Base-by-base conservation (phyloP, 2,329 filamentous ascomycete genomes). In the Colletotrichum orbiculare region DNA sequence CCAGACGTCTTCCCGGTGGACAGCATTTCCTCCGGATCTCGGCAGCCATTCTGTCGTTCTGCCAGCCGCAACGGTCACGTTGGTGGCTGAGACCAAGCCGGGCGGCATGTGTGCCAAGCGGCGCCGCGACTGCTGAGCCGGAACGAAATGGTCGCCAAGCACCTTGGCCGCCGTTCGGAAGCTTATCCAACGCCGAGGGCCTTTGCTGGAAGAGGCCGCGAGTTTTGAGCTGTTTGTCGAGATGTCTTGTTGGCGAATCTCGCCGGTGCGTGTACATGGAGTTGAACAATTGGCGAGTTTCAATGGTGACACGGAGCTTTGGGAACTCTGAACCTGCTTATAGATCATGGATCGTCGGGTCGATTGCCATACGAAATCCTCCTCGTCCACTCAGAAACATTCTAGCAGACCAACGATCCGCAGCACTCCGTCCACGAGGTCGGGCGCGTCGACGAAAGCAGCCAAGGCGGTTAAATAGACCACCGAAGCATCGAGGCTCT, bases 1-100 rank as follows among this genome's bases (percentile, higher is more conserved):
- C 25, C 25, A 25, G 25, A 25, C 25, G 25, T 25, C 25, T 25
- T 25, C 1, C 25, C 25, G 25, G 25, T 5, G 4, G 25, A 25
- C 25, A 5, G 25, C 4, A 25, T 25, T 5, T 25, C 5, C 25
- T 25, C 25, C 25, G 25, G 25, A 25, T 25, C 25, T 25, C 25
- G 25, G 25, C 25, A 4, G 25, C 4, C 25, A 25, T 25, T 25
- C 25, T 25, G 25, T 25, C 25, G 4, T 25, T 25, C 1, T 25
- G 25, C 25, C 25, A 25, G 25, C 25, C 25, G 25, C 25, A 25
- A 25, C 25, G 25, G 25, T 25, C 25, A 25, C 25, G 15, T 50
- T 62, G 59, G 45, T 62, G 45, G 59, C 59, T 62, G 59, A 50
- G 38, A 62, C 59, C 59, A 62, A 62, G 59, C 52, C 59, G 59